A percentile compares a stretch with the other conserved stretches of the same genome.
Conservation (phyloP, 257 asterid genomes). For the Jasminum sambac region DNA sequence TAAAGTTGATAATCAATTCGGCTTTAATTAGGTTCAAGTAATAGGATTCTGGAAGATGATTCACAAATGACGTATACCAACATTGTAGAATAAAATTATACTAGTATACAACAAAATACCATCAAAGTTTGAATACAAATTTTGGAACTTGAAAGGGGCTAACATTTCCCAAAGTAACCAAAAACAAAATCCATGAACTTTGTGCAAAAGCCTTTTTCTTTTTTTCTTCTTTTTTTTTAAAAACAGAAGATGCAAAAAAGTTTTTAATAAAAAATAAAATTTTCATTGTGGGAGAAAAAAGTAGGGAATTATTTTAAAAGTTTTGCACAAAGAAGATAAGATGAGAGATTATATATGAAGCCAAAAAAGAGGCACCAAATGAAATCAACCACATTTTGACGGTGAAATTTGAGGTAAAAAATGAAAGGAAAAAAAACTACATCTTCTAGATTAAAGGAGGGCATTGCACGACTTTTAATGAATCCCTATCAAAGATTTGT, state of each 20-base stretch:
- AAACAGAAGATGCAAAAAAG: no score
- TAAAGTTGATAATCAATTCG: no score
- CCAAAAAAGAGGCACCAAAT: neutral
- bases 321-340: neutral
- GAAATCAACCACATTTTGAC: neutral
- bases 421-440: neutral
- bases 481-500: slow-evolving; percentile 10
- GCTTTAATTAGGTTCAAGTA: no score
- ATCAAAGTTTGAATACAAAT: neutral
- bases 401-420: neutral
- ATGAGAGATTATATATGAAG: neutral
- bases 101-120: no score
- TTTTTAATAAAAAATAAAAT: no score
- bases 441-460: neutral
- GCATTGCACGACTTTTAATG: slow-evolving; percentile 10
- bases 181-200: neutral
- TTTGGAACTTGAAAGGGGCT: neutral
- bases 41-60: neutral
- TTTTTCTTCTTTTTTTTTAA: no score
- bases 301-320: neutral
- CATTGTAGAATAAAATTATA: no score
- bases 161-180: neutral
- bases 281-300: neutral
- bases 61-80: neutral
- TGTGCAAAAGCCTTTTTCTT: neutral